Base-by-base conservation (phyloP, 805 yeast species). In the Nakazawaea holstii region DNA sequence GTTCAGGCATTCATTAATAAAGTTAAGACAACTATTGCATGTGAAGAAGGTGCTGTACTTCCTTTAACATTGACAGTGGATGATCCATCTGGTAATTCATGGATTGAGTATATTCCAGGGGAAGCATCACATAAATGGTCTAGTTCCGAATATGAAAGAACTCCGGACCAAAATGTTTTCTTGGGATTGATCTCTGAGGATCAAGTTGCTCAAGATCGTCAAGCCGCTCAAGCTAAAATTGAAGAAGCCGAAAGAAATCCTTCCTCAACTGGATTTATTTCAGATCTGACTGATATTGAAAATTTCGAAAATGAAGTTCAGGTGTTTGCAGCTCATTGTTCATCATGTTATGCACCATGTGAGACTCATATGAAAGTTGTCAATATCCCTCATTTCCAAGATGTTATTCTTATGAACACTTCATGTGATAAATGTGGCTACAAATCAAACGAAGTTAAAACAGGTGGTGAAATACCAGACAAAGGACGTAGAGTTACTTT, bases 31-130 rank as follows among this genome's bases (percentile, higher is more conserved):
- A 78, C 75, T 46, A 69, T 88, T 26, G 73, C 74, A n/a, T 92
- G 89, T 49, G 82, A 83, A 50, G 77, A 76, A 45, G 50, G 40
- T 39, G 79, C 77, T 30, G 74, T 79, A 15, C 65, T 87, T 45
- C 98, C 98, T 1, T 59, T 92, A 52, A 86, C 95, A 0, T 76
- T 92, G 42, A 72, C 76, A 24, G 69, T 89, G 9, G 96, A 91
- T 64, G 99, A 94, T 65, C 97, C 99, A 28, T 79, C 97, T 1
- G 99, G 99, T 13, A 94, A 94, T 70, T 92, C 98, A 4, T 94
- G 97, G 96, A 81, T 94, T 46, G 96, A 88, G 61, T 88, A 76
- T 63, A 66, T 78, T 50, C 97, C 97, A 15, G 91, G 87, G 50
- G 96, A 89, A 62, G 76, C 95, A 4, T 72, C 85, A 33, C 95